phyloP scores from a whole-genome alignment of 495 filamentous ascomycete genomes.

The Choiromyces venosus region DNA sequence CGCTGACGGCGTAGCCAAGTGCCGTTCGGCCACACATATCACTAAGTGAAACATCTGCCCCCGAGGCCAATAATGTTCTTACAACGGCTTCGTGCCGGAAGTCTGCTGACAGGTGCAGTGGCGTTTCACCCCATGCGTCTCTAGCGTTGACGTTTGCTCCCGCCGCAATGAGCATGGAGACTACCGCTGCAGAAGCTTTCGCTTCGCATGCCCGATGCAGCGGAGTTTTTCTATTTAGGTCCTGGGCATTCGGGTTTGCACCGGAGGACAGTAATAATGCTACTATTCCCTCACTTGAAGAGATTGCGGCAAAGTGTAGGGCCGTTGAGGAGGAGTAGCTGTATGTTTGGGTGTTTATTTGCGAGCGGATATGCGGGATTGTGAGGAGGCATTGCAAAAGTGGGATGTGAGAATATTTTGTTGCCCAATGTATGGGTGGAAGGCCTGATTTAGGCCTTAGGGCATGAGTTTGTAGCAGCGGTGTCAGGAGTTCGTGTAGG shows the following conservation, averaged over 20 bases:
- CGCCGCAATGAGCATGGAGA: slow-evolving; percentile 22
- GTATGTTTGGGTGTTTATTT: not conserved
- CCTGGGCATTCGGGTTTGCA: slow-evolving; percentile 7
- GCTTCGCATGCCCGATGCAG: slow-evolving; percentile 5
- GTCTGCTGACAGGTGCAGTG: slow-evolving; percentile 27
- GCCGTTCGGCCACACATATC: slow-evolving; percentile 7
- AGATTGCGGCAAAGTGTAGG: not conserved
- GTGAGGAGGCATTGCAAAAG: not conserved
- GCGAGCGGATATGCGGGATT: not conserved
- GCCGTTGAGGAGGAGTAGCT: not conserved
- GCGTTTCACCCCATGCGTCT: slow-evolving; percentile 20
- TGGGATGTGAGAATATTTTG: not conserved
- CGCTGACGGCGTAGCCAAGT: not conserved
- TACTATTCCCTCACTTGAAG: not conserved
- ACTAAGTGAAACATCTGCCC: slow-evolving; percentile 12
- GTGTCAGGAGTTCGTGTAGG: not conserved
- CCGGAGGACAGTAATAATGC: not conserved
- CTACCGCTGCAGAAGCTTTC: slow-evolving; percentile 1
- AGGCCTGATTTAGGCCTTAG: not conserved
- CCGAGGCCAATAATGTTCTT: slow-evolving; percentile 7
- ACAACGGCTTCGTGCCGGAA: slow-evolving; percentile 11
- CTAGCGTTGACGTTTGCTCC: slow-evolving; percentile 29
- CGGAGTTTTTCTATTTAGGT: not conserved
- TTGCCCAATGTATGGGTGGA: not conserved
- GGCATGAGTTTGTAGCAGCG: not conserved